Conservation (phyloP, 2,329 filamentous ascomycete genomes). For the Elsinoe necatrix region DNA sequence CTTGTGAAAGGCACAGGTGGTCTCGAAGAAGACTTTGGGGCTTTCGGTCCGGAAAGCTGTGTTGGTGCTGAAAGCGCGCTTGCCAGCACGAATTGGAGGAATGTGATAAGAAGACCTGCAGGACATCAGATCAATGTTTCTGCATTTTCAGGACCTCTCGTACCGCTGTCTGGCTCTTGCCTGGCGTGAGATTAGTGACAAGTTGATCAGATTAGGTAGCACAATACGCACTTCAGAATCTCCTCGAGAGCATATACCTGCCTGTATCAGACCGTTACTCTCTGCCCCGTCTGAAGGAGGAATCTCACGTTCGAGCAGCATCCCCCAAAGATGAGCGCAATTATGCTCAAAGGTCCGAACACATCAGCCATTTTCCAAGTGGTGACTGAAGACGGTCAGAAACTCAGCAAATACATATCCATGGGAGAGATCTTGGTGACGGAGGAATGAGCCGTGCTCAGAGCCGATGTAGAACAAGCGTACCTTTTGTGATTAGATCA, state of each 20-base stretch:
- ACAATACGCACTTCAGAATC: constrained; percentile 70
- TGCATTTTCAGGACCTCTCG: constrained; percentile 19
- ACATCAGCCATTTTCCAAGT: constrained; percentile 9
- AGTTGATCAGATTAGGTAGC: constrained; percentile 18
- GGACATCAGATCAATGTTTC: neutral
- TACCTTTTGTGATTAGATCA: neutral
- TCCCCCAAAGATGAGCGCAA: constrained; percentile 85
- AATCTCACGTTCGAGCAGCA: constrained; percentile 79
- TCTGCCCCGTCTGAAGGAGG: neutral
- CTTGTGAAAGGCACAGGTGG: constrained; percentile 74
- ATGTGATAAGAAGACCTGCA: constrained; percentile 55
- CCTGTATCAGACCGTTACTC: constrained; percentile 18
- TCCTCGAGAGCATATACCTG: constrained; percentile 94
- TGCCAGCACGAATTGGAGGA: constrained; percentile 50
- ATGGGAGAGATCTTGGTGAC: too few species aligned
- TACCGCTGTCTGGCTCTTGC: constrained; percentile 76
- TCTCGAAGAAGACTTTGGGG: constrained; percentile 41
- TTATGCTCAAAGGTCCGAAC: constrained; percentile 45
- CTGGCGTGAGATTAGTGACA: constrained; percentile 36
- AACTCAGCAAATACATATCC: too few species aligned
- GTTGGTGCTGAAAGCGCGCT: constrained; percentile 39
- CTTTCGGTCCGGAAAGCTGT: constrained; percentile 27
- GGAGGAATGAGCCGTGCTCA: neutral
- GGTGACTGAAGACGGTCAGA: neutral
- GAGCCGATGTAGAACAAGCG: neutral